Conservation (phyloP, 768 basidiomycete species). For the Podaxis sp. region DNA sequence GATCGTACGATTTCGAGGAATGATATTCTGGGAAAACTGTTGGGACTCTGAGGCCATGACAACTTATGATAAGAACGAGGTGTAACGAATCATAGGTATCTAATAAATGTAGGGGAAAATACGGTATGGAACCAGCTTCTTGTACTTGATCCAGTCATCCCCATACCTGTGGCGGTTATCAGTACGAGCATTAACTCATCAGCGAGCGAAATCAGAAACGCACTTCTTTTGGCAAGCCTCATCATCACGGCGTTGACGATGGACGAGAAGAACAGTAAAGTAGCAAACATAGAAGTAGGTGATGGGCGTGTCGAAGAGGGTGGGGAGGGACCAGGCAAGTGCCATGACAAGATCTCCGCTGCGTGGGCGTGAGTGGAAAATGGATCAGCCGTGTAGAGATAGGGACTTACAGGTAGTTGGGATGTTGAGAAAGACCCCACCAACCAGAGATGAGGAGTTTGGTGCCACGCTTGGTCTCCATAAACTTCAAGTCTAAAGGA, state of each 20-base stretch:
- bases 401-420: slow-evolving; percentile 74
- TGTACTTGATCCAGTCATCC: slow-evolving; percentile 91
- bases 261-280: slow-evolving; percentile 85
- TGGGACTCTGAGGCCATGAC: neutral
- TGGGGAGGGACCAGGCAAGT: slow-evolving; percentile 90
- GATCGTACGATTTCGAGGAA: no score
- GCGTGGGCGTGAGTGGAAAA: neutral
- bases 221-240: slow-evolving; percentile 89
- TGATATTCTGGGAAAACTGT: no score
- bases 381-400: neutral
- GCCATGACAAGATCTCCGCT: slow-evolving; percentile 90
- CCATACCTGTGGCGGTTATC: slow-evolving; percentile 66
- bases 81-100: neutral
- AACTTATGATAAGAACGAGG: neutral
- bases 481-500: slow-evolving; percentile 64
- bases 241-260: slow-evolving; percentile 89
- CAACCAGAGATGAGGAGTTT: slow-evolving; percentile 94
- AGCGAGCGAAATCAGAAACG: slow-evolving; percentile 21
- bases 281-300: slow-evolving; percentile 95
- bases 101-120: slow-evolving; percentile 86
- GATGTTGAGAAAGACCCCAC: slow-evolving; percentile 96
- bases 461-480: slow-evolving; percentile 81
- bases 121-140: slow-evolving; percentile 77
- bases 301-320: slow-evolving; percentile 87
- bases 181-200: neutral